A percentile compares a stretch with the other conserved stretches of the same genome.
These are phyloP conservation scores for Zychaea mexicana DNA, from an alignment of 371 early-diverging fungal species.

Conservation along the genomic window DNA sequence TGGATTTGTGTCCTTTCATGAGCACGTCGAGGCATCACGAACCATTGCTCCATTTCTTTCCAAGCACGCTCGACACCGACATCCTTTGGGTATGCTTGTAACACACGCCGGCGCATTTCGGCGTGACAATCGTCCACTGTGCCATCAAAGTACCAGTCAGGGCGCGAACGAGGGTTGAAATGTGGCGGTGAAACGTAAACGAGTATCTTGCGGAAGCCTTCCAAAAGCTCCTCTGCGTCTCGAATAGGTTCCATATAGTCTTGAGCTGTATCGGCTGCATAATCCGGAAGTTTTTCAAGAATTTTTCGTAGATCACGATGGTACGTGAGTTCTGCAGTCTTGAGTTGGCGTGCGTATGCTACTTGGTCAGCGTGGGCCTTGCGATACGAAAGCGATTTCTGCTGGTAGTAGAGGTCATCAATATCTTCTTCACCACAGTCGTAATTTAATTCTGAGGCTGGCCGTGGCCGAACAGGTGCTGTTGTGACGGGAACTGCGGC, in stretches of 20 bases:
- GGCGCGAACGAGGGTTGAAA: background rate
- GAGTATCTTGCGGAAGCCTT: background rate
- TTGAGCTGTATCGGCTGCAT: background rate
- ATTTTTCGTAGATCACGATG: background rate
- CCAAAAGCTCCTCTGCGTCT: background rate
- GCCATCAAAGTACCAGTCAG: background rate
- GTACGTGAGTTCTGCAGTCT: background rate
- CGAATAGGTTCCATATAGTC: background rate
- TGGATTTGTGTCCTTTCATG: background rate
- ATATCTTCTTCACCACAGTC: background rate
- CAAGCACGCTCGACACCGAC: background rate
- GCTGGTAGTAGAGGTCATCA: background rate
- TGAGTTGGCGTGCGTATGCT: background rate
- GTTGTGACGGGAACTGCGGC: background rate
- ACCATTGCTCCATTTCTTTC: background rate
- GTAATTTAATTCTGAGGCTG: background rate
- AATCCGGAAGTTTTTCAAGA: background rate
- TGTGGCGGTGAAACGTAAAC: background rate
- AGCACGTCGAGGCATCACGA: background rate
- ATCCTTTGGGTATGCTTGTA: background rate
- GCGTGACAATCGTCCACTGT: background rate
- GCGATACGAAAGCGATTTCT: background rate
- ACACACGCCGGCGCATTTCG: background rate
- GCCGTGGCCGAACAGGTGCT: background rate
- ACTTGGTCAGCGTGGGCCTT: background rate